These are phyloP conservation scores for Suillus variegatus DNA, from an alignment of 768 basidiomycete species.

Conservation along the genomic window DNA sequence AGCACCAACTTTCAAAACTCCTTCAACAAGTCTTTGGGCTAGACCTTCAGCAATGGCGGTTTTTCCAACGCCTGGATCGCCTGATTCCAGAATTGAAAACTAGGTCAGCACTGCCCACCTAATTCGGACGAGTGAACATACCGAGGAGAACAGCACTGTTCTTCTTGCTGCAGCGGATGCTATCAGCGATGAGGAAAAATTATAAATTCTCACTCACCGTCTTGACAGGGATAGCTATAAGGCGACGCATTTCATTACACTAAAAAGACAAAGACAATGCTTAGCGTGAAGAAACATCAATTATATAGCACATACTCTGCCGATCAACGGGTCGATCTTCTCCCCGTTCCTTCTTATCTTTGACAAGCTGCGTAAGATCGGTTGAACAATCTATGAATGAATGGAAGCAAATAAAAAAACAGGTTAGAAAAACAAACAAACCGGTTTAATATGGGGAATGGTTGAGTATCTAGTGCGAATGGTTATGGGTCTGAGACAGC, in stretches of 20 bases:
- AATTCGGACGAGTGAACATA: not conserved
- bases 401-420: not conserved
- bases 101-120: not conserved
- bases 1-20: not conserved
- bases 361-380: constrained; percentile 8
- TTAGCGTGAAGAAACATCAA: not conserved
- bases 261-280: not conserved
- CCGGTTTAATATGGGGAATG: constrained; percentile 1
- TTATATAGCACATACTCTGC: constrained; percentile 5
- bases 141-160: constrained; percentile 12
- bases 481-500: not conserved
- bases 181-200: not conserved
- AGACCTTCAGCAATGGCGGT: constrained; percentile 11
- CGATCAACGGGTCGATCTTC: constrained; percentile 9
- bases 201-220: not conserved
- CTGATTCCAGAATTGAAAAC: not conserved
- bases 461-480: not conserved
- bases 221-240: constrained; percentile 5
- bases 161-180: constrained; percentile 9
- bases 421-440: not conserved
- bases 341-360: constrained; percentile 8
- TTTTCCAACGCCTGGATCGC: constrained; percentile 12
- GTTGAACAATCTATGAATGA: constrained; percentile 4
- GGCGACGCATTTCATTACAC: constrained; percentile 3
- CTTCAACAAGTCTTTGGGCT: constrained; percentile 6